Evolutionary conservation across 768 basidiomycete genomes (phyloP), one percentile per base, ranked within the genome.

Genomic region (Lepiota subincarnata): DNA sequence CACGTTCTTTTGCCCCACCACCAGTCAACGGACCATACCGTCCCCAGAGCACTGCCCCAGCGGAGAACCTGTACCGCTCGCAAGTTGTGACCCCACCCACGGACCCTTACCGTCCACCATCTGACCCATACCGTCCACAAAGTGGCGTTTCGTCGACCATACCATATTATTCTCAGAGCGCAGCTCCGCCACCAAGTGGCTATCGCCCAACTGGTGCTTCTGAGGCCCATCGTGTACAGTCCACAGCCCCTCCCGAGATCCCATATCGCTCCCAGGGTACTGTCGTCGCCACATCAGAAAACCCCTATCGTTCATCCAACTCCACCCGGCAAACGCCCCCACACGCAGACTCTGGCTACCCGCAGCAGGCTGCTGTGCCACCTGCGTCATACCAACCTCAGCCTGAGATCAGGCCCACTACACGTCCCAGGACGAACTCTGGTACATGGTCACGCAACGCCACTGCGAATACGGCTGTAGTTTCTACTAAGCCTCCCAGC

Each of bases 381-480:
- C 6, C 47, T 48, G 34, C 35, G 31, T 18, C 47, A 26, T 6
- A 22, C 39, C 40, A 34, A 31, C 6, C 39, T 1, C 50, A 43
- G 13, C 13, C 28, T 52, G 44, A 46, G 18, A 45, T 36, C 26
- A 36, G 44, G 19, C 16, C 35, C 5, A 37, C 22, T 16, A 40
- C 53, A 18, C 47, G 53, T 38, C 11, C n/a, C 10, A 54, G 53
- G 37, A 28, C 53, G 18, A 54, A 54, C 34, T 54, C 53, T 20
- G 53, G 44, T 13, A 40, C 53, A 34, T 54, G 53, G 53, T 47
- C 53, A 37, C 45, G 53, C 34, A 20, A 39, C 37, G 36, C 52
- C 31, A 38, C 44, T 18, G 26, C 50, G 6, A 51, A 26, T 35
- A 16, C 37, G 14, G 37, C 24, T 22, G 41, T 41, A 44, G 16